A percentile compares a stretch with the other conserved stretches of the same genome.
Conservation (phyloP, 1,284 basidiomycete genomes). For the Coriolopsis trogii region DNA sequence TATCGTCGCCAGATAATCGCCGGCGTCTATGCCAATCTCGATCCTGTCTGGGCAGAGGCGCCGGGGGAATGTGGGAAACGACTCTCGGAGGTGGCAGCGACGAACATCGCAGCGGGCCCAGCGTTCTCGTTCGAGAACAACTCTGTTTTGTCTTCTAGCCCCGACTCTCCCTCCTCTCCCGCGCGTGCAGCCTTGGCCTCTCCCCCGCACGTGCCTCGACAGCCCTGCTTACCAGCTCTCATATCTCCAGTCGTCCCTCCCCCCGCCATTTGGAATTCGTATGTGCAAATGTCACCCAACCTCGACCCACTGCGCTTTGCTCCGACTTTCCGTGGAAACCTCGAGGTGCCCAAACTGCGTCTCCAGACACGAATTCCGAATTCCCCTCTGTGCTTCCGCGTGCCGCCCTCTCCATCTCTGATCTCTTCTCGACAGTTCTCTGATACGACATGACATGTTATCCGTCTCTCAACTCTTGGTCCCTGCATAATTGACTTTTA, state of each 20-base stretch:
- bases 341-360: conserved; percentile 20
- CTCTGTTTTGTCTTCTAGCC: no score
- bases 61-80: no score
- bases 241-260: conserved; percentile 16
- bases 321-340: conserved; percentile 25
- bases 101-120: no score
- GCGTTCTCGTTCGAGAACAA: no score
- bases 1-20: conserved; percentile 24
- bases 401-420: conserved; percentile 22
- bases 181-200: background rate
- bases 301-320: conserved; percentile 17
- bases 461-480: conserved; percentile 4
- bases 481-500: background rate
- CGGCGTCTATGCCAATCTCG: conserved; percentile 9
- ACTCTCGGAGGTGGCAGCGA: no score
- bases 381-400: conserved; percentile 16
- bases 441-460: conserved; percentile 14
- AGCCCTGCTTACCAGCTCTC: background rate
- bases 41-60: background rate
- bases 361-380: conserved; percentile 27
- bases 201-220: background rate
- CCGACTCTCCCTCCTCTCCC: no score
- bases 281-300: conserved; percentile 9
- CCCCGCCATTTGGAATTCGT: conserved; percentile 22
- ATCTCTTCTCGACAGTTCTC: conserved; percentile 20